Conservation (phyloP, 495 filamentous ascomycete genomes). For the Lentithecium fluviatile region DNA sequence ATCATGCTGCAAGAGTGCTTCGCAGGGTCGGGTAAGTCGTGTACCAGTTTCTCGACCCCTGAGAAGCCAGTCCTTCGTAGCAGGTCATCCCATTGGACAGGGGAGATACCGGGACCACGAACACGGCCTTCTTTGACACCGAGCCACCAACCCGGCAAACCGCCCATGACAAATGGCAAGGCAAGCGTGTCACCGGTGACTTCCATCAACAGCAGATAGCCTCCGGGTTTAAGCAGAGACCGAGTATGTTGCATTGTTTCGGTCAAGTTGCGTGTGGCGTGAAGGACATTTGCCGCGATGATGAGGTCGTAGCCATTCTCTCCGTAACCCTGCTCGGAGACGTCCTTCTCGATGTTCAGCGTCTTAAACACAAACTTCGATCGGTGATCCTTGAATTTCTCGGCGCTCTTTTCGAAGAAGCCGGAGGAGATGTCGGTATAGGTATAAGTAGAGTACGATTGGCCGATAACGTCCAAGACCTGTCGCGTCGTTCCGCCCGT, state of each 20-base stretch:
- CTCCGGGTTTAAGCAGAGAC: conserved; percentile 7
- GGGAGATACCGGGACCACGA: background rate
- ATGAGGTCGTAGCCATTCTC: background rate
- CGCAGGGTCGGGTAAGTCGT: background rate
- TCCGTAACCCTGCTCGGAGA: background rate
- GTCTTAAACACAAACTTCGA: background rate
- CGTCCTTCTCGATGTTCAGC: background rate
- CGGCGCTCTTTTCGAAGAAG: background rate
- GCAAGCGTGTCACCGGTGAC: background rate
- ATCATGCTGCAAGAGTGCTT: background rate
- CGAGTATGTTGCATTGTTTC: conserved; percentile 3
- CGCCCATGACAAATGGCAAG: background rate
- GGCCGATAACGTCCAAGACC: background rate
- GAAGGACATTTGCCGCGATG: conserved; percentile 2
- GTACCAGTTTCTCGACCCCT: background rate
- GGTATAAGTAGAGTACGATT: background rate
- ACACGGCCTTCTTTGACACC: conserved; percentile 1
- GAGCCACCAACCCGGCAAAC: conserved; percentile 14
- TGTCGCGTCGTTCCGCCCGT: background rate
- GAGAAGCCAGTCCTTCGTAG: conserved; percentile 1
- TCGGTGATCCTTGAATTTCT: background rate
- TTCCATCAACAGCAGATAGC: conserved; percentile 9
- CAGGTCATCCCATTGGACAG: background rate
- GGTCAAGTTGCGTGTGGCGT: conserved; percentile 13
- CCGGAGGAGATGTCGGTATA: background rate